A percentile compares a stretch with the other conserved stretches of the same genome.
Evolutionary conservation across 2,329 filamentous ascomycete species (phyloP).

Genomic region (Alternaria dauci): DNA sequence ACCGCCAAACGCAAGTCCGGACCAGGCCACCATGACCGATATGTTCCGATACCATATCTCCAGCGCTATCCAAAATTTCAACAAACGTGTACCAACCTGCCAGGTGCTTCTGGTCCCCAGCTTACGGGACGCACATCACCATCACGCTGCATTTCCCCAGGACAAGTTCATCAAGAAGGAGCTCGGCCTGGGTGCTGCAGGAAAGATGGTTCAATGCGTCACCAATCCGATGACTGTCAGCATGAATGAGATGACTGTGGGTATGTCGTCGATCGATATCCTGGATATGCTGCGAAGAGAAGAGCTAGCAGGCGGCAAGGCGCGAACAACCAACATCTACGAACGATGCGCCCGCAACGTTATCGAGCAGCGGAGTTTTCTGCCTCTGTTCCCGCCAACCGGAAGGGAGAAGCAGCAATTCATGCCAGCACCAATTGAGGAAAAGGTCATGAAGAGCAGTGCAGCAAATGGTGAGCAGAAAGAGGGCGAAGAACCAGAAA

Average conservation of each 20-base stretch:
- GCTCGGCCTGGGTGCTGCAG: slow-evolving; percentile 70
- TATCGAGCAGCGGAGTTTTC: slow-evolving; percentile 90
- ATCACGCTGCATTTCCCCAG: slow-evolving; percentile 87
- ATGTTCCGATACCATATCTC: slow-evolving; percentile 85
- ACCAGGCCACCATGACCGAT: slow-evolving; percentile 80
- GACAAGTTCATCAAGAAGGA: slow-evolving; percentile 74
- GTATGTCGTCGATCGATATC: slow-evolving; percentile 83
- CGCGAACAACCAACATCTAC: slow-evolving; percentile 67
- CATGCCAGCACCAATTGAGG: slow-evolving; percentile 43
- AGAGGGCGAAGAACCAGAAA: slow-evolving; percentile 52
- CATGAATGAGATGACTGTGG: slow-evolving; percentile 85
- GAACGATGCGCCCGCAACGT: slow-evolving; percentile 78
- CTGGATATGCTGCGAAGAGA: slow-evolving; percentile 82
- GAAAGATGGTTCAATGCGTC: slow-evolving; percentile 75
- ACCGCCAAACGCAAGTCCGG: slow-evolving; percentile 60
- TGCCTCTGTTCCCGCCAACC: slow-evolving; percentile 84
- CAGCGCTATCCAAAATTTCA: slow-evolving; percentile 74
- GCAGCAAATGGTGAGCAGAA: slow-evolving; percentile 31
- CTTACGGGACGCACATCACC: slow-evolving; percentile 80
- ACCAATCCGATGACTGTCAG: slow-evolving; percentile 91
- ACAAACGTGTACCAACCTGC: slow-evolving; percentile 74
- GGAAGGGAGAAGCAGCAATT: slow-evolving; percentile 74
- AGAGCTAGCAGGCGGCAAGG: slow-evolving; percentile 69
- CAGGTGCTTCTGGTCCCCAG: slow-evolving; percentile 86
- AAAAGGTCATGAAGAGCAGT: slow-evolving; percentile 65